phyloP scores from a whole-genome alignment of 345 rosid genomes.

The Laguncularia racemosa region DNA sequence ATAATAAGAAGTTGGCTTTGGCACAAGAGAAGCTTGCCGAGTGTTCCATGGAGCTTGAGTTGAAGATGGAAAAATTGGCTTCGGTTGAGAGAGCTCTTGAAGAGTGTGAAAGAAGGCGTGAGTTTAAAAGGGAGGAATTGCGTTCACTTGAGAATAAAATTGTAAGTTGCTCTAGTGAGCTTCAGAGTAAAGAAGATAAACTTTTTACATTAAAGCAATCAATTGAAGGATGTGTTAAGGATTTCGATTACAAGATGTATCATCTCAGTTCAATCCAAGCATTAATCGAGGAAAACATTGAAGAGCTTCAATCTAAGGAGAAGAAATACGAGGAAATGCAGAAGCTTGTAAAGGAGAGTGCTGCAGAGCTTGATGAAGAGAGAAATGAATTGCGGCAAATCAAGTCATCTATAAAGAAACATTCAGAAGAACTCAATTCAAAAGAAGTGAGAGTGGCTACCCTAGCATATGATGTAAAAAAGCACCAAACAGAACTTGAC shows the following conservation, averaged over 20 bases:
- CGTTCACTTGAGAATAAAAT: background rate
- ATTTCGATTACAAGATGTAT: too few species aligned
- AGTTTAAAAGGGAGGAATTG: constrained; percentile 14
- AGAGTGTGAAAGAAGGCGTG: too few species aligned
- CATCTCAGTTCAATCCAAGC: too few species aligned
- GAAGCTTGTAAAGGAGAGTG: background rate
- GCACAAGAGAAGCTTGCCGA: constrained; percentile 1
- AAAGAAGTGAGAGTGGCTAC: constrained; percentile 6
- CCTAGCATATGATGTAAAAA: background rate
- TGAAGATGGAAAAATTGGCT: background rate
- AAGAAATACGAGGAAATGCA: background rate
- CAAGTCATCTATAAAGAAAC: background rate
- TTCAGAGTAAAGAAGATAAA: constrained; percentile 6
- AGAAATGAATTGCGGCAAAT: background rate
- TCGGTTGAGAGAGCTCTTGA: background rate
- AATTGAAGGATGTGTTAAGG: too few species aligned
- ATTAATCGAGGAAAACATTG: too few species aligned
- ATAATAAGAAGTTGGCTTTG: background rate
- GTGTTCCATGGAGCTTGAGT: constrained; percentile 7
- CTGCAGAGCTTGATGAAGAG: background rate
- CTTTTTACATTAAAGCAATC: background rate
- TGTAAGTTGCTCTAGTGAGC: constrained; percentile 7
- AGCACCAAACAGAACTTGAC: background rate
- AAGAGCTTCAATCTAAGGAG: constrained; percentile 2
- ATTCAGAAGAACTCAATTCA: background rate